Evolutionary conservation across 768 basidiomycete genomes (phyloP).

Genomic region (Amanita inopinata): DNA sequence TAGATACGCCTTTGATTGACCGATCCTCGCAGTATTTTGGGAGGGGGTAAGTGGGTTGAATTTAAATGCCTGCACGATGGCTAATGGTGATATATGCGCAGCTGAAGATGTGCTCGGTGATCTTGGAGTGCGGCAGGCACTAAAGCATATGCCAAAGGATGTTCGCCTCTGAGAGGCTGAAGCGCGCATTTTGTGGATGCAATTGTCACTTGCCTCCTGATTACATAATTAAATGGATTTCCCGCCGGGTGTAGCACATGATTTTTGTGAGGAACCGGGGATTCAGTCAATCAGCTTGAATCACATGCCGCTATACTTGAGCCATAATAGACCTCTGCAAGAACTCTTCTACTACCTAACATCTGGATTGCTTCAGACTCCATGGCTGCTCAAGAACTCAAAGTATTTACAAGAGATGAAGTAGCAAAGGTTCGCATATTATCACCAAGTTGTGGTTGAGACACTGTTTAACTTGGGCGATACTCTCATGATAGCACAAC

Average conservation of each 20-base stretch:
- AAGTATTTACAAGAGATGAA: conserved; percentile 29
- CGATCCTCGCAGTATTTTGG: conserved; percentile 14
- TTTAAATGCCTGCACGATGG: not conserved
- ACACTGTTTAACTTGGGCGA: conserved; percentile 3
- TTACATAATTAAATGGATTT: too few relatives aligned
- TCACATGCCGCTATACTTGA: not conserved
- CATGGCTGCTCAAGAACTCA: conserved; percentile 28
- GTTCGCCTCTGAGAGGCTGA: conserved; percentile 31
- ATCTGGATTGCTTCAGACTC: too few relatives aligned
- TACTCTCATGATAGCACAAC: conserved; percentile 48
- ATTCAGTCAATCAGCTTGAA: not conserved
- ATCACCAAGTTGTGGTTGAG: not conserved
- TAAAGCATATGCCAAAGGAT: conserved; percentile 44
- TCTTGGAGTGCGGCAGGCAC: conserved; percentile 50
- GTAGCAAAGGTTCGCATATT: conserved; percentile 29
- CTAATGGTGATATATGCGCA: conserved; percentile 14
- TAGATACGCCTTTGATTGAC: too few relatives aligned
- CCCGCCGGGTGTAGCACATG: too few relatives aligned
- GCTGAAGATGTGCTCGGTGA: conserved; percentile 52
- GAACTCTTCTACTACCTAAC: too few relatives aligned
- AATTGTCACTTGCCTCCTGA: too few relatives aligned
- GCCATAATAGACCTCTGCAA: not conserved
- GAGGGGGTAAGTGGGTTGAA: conserved; percentile 15
- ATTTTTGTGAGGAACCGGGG: too few relatives aligned
- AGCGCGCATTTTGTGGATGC: too few relatives aligned